Base-by-base conservation (phyloP, 495 filamentous ascomycete genomes). In the Cercophora samala region DNA sequence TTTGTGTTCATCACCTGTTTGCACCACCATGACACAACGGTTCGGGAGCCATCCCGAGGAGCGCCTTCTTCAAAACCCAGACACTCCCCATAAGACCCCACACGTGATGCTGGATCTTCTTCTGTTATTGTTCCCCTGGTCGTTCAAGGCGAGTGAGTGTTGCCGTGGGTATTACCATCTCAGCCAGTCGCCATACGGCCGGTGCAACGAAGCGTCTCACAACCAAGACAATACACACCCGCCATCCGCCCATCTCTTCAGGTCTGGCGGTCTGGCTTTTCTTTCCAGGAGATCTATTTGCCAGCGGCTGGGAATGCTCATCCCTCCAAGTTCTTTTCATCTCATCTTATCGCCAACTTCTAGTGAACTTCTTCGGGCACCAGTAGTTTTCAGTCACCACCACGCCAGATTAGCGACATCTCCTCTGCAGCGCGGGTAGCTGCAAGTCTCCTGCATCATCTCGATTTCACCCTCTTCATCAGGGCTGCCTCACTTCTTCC, bases 181-280 rank as follows among this genome's bases (percentile, higher is more conserved):
- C 21, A 46, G n/a, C 29, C 18, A 42, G 24, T 42, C 5, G 21
- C 60, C 60, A 29, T 29, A 19, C 17, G 26, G 18, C n/a, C 18
- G 60, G 60, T 62, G 29, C 60, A 46, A 62, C 26, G 29, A 18
- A 46, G 19, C n/a, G 60, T 62, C 29, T 62, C 60, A 62, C 60
- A 62, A 29, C 25, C 32, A 32, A 62, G 26, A 62, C 60, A 37
- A n/a, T 29, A 29, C 17, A 17, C 13, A 62, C 26, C 60, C n/a
- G 24, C 26, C 58, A 60, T 46, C 29, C 13, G 19, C 13, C 60
- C 13, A 9, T 62, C 29, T 42, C 46, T 29, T 18, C 26, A 19
- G 15, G 26, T 19, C 18, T 19, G n/a, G n/a, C n/a, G 53, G 53
- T 56, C 53, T 23, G 11, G n/a, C 53, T 21, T 56, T 2, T 56